Conservation (phyloP, 2,329 filamentous ascomycete species). For the Colletotrichum navitas region DNA sequence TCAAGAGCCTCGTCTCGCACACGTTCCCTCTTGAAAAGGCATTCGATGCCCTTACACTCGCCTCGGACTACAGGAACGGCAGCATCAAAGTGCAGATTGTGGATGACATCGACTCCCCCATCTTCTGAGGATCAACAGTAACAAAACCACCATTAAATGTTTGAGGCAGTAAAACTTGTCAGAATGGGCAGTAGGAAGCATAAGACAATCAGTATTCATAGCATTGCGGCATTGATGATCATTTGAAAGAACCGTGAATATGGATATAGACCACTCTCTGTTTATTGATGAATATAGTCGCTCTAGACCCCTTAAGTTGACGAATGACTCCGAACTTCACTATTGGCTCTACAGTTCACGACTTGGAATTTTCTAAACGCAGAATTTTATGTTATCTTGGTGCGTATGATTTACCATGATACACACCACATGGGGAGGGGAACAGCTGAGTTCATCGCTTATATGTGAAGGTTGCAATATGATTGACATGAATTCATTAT, state of each 20-base stretch:
- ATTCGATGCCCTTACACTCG: conserved; percentile 61
- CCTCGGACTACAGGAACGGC: conserved; percentile 51
- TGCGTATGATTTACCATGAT: neutral
- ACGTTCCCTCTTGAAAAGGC: conserved; percentile 72
- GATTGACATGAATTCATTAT: neutral
- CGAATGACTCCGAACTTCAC: neutral
- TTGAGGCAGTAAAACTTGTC: neutral
- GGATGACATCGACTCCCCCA: conserved; percentile 43
- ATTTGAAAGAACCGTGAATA: neutral
- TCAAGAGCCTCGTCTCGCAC: conserved; percentile 74
- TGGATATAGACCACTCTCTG: fast-evolving
- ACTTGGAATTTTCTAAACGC: neutral
- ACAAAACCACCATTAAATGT: neutral
- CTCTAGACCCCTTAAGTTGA: neutral
- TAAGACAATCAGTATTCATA: conserved; percentile 12
- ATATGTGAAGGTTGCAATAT: neutral
- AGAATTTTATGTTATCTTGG: neutral
- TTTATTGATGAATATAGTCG: no score
- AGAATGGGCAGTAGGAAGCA: conserved; percentile 4
- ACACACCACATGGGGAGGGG: neutral
- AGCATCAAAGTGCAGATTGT: conserved; percentile 54
- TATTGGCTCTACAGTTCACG: neutral
- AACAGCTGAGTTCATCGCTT: neutral
- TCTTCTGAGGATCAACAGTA: conserved; percentile 9
- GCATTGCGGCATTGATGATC: conserved; percentile 17